Evolutionary conservation across 495 filamentous ascomycete genomes (phyloP).

Genomic region (Penicillium subrubescens): DNA sequence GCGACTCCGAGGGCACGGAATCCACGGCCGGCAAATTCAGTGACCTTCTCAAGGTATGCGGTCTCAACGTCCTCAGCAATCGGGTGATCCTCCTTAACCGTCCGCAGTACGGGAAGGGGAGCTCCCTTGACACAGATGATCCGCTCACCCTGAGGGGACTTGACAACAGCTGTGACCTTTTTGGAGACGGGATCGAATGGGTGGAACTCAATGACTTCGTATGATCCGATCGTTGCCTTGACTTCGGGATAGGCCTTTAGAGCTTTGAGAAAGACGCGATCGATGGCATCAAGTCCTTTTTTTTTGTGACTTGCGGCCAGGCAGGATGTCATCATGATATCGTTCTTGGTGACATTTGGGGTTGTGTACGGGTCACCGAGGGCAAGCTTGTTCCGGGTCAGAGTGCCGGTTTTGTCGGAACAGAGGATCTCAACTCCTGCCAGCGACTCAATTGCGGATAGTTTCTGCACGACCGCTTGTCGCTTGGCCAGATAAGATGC

Average conservation of each 20-base stretch:
- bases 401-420: constrained; percentile 87
- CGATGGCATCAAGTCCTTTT: constrained; percentile 93
- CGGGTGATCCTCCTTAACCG: constrained; percentile 77
- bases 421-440: constrained; percentile 94
- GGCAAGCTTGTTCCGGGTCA: constrained; percentile 92
- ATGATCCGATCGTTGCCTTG: constrained; percentile 73
- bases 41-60: constrained; percentile 86
- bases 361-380: constrained; percentile 83
- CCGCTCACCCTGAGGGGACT: constrained; percentile 76
- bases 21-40: constrained; percentile 87
- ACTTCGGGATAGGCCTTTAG: constrained; percentile 77
- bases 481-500: constrained; percentile 88
- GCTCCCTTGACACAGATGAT: constrained; percentile 91
- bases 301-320: constrained; percentile 90
- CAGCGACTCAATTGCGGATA: constrained; percentile 90
- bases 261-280: constrained; percentile 89
- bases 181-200: constrained; percentile 95
- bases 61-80: constrained; percentile 72
- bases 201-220: constrained; percentile 76
- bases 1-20: constrained; percentile 92
- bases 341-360: constrained; percentile 73
- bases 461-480: constrained; percentile 91
- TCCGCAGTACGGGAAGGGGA: constrained; percentile 79
- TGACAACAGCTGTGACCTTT: constrained; percentile 83
- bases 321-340: constrained; percentile 89